Evolutionary conservation across 306 rosid genomes (phyloP).

Genomic region (Erythrophleum fordii): DNA sequence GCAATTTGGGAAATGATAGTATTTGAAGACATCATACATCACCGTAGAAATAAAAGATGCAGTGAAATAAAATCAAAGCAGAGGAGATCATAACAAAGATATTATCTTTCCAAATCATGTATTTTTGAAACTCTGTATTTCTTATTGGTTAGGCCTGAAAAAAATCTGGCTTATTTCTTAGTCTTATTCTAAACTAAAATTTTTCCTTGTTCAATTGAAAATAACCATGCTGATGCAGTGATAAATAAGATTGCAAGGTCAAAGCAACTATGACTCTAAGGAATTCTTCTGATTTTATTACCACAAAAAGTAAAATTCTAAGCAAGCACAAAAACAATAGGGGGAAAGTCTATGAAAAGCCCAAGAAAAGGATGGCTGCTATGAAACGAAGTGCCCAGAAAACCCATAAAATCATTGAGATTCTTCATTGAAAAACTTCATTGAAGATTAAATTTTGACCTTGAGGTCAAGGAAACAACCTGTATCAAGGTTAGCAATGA

Average conservation of each 20-base stretch:
- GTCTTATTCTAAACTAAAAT: not conserved
- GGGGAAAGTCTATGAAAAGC: not conserved
- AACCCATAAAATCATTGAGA: not conserved
- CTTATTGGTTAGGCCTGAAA: too few species aligned
- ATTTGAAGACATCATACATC: not conserved
- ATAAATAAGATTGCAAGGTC: not conserved
- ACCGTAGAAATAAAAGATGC: not conserved
- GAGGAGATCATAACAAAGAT: too few species aligned
- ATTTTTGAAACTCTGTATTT: too few species aligned
- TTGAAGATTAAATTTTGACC: not conserved
- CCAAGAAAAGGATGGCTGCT: too few species aligned
- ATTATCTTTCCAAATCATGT: not conserved
- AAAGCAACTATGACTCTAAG: not conserved
- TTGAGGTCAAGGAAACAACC: slow-evolving; percentile 16
- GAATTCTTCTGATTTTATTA: not conserved
- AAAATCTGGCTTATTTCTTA: too few species aligned
- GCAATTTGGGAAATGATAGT: not conserved
- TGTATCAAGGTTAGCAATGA: slow-evolving; percentile 46
- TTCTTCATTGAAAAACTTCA: not conserved
- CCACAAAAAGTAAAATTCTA: not conserved
- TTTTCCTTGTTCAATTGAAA: not conserved
- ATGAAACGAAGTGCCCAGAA: too few species aligned
- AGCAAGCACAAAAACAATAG: not conserved
- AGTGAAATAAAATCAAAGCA: not conserved
- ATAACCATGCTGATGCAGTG: not conserved